Evolutionary conservation across 176 grass and related monocot genomes (phyloP), one percentile per base, ranked within the genome.

Genomic region (Hsuehochloa calcarea): DNA sequence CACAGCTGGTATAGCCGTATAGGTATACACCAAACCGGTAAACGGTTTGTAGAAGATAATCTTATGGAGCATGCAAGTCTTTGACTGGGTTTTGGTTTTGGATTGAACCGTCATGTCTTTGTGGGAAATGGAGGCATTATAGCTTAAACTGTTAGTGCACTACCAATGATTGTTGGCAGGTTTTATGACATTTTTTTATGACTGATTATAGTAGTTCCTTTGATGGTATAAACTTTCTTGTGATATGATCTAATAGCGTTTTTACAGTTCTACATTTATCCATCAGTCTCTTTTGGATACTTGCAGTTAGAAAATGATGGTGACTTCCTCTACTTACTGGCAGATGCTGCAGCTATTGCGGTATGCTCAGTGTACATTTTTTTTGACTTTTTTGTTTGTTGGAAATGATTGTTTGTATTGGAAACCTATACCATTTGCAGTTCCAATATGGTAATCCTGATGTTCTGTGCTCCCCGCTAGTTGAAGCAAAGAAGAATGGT

Each of bases 391-490:
- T 60, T 82, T 75, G 15, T 84, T 43, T 75, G 19, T 66, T 34
- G 27, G 50, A 75, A 81, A 75, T 66, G 65, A 72, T 46, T 90
- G 11, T 17, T 68, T 43, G 12, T 74, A 47, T 58, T 83, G 22
- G 87, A 77, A 79, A 39, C 3, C 12, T 74, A 51, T 72, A 66
- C 40, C 22, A 52, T 90, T 91, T 91, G 54, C 83, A 98, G 96
- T 98, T 98, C 87, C 96, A 98, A 83, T 98, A 98, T 89, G 96
- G 51, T 20, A 54, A 95, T 89, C 96, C 96, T 83, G 96, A 98
- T 89, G 70, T 61, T 51, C 4, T 98, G 65, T 98, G 96, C 65
- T 87, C 87, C 46, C 96, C 96, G 0, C 35, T 98, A 87, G 78
- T 90, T 39, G 91, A 98, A 88, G 96, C 96, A 89, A 94, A 92